Evolutionary conservation across 495 filamentous ascomycete species (phyloP).

Genomic region (Hyphodiscus hymeniophilus): DNA sequence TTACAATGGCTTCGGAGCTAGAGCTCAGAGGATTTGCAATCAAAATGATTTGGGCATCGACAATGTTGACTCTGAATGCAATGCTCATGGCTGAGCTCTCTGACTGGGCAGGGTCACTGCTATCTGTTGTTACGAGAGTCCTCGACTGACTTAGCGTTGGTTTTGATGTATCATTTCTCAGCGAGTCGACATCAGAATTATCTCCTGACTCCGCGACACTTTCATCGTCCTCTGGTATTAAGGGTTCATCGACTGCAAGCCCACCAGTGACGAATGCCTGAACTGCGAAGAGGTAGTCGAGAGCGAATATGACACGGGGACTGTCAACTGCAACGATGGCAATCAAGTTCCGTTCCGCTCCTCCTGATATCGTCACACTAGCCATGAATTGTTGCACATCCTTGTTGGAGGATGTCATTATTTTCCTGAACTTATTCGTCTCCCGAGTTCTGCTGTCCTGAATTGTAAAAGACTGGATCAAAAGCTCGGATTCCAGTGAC

Average conservation of each 20-base stretch:
- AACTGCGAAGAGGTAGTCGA: conserved; percentile 90
- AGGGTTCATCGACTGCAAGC: conserved; percentile 50
- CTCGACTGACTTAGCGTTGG: not conserved
- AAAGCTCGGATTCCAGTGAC: conserved; percentile 84
- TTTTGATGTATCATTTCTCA: conserved; percentile 12
- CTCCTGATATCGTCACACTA: conserved; percentile 85
- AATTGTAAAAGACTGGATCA: conserved; percentile 93
- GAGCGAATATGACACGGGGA: conserved; percentile 84
- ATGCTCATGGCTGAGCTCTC: conserved; percentile 54
- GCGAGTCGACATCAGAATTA: conserved; percentile 48
- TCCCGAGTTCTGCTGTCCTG: conserved; percentile 77
- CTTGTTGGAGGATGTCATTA: conserved; percentile 94
- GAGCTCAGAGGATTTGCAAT: conserved; percentile 87
- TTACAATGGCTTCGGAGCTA: conserved; percentile 90
- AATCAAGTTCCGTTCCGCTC: conserved; percentile 73
- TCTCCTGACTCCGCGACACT: conserved; percentile 53
- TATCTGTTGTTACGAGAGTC: conserved; percentile 3
- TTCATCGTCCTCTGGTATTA: conserved; percentile 43
- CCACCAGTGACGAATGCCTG: conserved; percentile 69
- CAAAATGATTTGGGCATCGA: conserved; percentile 91
- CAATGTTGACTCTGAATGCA: conserved; percentile 87
- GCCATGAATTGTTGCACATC: conserved; percentile 98
- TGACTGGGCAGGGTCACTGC: conserved; percentile 12
- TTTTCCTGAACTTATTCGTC: conserved; percentile 92
- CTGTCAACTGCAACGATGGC: conserved; percentile 94